Conservation (phyloP, 2,329 filamentous ascomycete genomes). For the Xylaria sp. region DNA sequence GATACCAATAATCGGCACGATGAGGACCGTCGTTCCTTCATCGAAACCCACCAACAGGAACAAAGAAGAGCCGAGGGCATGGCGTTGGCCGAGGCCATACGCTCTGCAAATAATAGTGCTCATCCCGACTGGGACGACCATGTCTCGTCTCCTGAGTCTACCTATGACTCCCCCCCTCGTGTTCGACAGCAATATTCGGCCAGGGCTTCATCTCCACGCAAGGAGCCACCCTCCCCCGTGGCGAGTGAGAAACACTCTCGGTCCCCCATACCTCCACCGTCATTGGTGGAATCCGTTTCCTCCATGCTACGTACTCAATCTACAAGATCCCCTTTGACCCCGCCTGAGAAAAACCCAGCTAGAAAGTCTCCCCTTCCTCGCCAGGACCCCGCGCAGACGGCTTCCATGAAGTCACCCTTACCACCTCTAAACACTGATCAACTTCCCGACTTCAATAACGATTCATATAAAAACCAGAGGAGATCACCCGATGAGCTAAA, state of each 20-base stretch:
- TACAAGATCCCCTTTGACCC: conserved; percentile 45
- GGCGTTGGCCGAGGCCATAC: conserved; percentile 65
- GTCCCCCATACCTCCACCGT: conserved; percentile 39
- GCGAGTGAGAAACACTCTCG: conserved; percentile 42
- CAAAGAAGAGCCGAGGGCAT: conserved; percentile 71
- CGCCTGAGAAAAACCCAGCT: conserved; percentile 36
- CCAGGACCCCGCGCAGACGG: conserved; percentile 23
- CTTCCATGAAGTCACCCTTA: conserved; percentile 35
- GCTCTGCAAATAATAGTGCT: conserved; percentile 51
- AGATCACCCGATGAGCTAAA: conserved; percentile 46
- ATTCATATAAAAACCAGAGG: conserved; percentile 36
- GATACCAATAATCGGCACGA: conserved; percentile 56
- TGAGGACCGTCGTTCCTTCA: conserved; percentile 67
- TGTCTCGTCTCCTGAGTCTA: conserved; percentile 48
- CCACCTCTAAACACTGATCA: conserved; percentile 33
- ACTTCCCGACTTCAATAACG: conserved; percentile 41
- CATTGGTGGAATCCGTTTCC: conserved; percentile 45
- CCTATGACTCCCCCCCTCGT: conserved; percentile 38
- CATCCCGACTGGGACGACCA: conserved; percentile 50
- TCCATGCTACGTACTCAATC: conserved; percentile 46
- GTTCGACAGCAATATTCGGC: conserved; percentile 30
- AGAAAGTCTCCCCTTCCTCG: conserved; percentile 36
- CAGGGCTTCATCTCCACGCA: conserved; percentile 33
- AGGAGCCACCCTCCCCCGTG: conserved; percentile 41
- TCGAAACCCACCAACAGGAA: conserved; percentile 68